Conservation (phyloP, 495 filamentous ascomycete species). For the Patellaria atrata region DNA sequence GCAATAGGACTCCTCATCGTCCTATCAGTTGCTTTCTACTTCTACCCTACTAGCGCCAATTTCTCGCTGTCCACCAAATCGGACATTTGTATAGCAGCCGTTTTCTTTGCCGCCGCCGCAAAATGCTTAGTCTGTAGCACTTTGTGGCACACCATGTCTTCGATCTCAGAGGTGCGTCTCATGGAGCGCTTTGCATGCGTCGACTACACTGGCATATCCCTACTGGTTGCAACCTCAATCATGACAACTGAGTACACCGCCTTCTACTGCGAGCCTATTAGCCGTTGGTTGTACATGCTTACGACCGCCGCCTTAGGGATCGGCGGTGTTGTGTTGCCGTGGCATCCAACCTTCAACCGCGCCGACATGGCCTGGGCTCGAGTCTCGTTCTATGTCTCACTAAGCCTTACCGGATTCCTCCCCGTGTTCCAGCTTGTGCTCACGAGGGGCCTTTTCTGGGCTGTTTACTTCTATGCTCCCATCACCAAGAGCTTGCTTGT, state of each 20-base stretch:
- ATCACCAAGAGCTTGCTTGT: slow-evolving; percentile 72
- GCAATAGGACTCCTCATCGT: slow-evolving; percentile 75
- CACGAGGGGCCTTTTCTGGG: slow-evolving; percentile 59
- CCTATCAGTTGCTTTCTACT: slow-evolving; percentile 84
- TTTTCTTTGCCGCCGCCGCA: slow-evolving; percentile 94
- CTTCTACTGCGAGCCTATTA: slow-evolving; percentile 90
- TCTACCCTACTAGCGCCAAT: slow-evolving; percentile 76
- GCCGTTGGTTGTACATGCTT: slow-evolving; percentile 74
- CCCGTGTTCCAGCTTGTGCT: slow-evolving; percentile 70
- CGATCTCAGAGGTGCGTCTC: slow-evolving; percentile 72
- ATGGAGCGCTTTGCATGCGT: slow-evolving; percentile 96
- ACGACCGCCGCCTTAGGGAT: slow-evolving; percentile 70
- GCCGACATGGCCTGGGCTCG: slow-evolving; percentile 81
- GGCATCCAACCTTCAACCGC: slow-evolving; percentile 93
- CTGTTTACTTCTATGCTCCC: slow-evolving; percentile 77
- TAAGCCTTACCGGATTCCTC: slow-evolving; percentile 81
- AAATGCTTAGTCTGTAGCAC: slow-evolving; percentile 92
- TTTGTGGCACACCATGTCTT: slow-evolving; percentile 98
- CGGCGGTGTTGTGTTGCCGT: slow-evolving; percentile 82
- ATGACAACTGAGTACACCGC: slow-evolving; percentile 98
- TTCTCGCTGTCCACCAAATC: slow-evolving; percentile 74
- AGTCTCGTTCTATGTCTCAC: slow-evolving; percentile 79
- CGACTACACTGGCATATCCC: slow-evolving; percentile 94
- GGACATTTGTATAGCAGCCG: slow-evolving; percentile 75
- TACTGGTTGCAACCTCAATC: slow-evolving; percentile 91